These are phyloP conservation scores for Phytophthora parvispora DNA, from an alignment of 352 stramenopile species.

Conservation along the genomic window DNA sequence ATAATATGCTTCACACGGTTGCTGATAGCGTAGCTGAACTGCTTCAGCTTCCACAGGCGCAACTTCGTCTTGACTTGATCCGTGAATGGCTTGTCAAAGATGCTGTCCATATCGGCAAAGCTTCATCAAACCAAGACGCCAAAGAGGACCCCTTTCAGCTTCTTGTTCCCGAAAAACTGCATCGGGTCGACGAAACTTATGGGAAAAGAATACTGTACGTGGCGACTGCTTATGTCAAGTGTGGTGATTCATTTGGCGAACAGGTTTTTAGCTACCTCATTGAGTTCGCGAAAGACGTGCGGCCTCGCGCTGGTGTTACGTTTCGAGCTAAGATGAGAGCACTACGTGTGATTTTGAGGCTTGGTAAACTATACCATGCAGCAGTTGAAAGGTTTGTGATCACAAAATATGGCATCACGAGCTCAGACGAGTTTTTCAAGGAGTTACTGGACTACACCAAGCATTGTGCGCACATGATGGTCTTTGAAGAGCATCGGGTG, in stretches of 20 bases:
- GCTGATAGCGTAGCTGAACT: conserved; percentile 41
- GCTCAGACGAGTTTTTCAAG: conserved; percentile 32
- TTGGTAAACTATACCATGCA: conserved; percentile 36
- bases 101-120: conserved; percentile 30
- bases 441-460: conserved; percentile 46
- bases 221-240: conserved; percentile 21
- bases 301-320: conserved; percentile 60
- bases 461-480: conserved; percentile 51
- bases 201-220: conserved; percentile 47
- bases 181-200: conserved; percentile 43
- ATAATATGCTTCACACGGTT: conserved; percentile 38
- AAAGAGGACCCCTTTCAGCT: conserved; percentile 46
- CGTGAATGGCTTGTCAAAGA: conserved; percentile 64
- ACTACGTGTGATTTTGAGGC: conserved; percentile 42
- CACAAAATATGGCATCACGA: conserved; percentile 26
- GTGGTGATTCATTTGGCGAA: conserved; percentile 18
- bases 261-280: conserved; percentile 51
- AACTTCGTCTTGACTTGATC: conserved; percentile 52
- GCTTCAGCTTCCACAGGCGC: conserved; percentile 29
- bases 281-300: conserved; percentile 51
- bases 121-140: conserved; percentile 7
- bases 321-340: conserved; percentile 65
- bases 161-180: conserved; percentile 38
- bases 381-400: conserved; percentile 28
- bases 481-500: conserved; percentile 65